Evolutionary conservation across 495 filamentous ascomycete genomes (phyloP), one percentile per base, ranked within the genome.

Genomic region (Aspergillus conjunctus): DNA sequence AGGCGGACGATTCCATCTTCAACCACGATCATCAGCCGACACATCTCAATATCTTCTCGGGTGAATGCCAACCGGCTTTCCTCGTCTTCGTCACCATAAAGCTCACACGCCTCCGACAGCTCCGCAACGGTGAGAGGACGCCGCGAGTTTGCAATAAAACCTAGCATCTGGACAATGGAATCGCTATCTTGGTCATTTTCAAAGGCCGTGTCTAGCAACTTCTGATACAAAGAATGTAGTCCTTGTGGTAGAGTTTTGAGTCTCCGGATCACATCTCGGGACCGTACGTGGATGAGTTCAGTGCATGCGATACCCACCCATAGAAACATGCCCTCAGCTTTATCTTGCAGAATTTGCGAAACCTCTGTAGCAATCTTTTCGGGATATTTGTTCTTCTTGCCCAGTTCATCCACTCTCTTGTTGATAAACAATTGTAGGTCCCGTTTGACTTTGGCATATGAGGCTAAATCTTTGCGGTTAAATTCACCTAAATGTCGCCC

Each of bases 321-420:
- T n/a, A 71, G 62, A 51, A 70, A 73, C 22, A 66, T 73, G 30
- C 68, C 70, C 37, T 73, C 67, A n/a, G 68, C 66, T 50, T 70
- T 70, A 20, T 70, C 64, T 26, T 61, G 17, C 11, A 73, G 51
- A 11, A 68, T 67, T 10, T 30, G 20, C 9, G 56, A 56, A 31
- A 65, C 58, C 26, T 56, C 31, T n/a, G 34, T 5, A 15, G 9
- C 43, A 11, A 68, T 49, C 17, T 17, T 54, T 30, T 59, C 31
- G 4, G 68, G 41, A 39, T 70, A 70, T 10, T 61, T 10, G n/a
- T 67, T 69, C 12, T 33, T 43, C 21, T 17, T 22, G 15, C 51
- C 41, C 20, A 73, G 56, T 3, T 68, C 59, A 4, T 57, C 34
- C 12, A 71, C 61, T 53, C 66, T 68, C 9, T 54, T 48, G 8